These are phyloP conservation scores for Saururus chinensis DNA, from an alignment of 164 flowering plant species.

Conservation along the genomic window DNA sequence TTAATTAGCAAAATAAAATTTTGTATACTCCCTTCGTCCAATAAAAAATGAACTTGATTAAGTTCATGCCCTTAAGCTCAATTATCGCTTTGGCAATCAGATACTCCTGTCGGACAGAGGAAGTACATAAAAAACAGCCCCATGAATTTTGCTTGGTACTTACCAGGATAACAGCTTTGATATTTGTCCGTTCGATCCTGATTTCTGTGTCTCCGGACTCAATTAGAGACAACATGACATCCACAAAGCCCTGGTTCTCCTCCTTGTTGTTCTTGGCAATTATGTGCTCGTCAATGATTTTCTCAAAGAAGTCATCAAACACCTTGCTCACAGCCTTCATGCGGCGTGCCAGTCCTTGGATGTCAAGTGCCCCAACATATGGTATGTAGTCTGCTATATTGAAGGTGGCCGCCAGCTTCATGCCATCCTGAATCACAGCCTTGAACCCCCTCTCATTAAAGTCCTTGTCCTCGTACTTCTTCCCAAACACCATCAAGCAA, in stretches of 20 bases:
- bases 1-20: too few relatives aligned
- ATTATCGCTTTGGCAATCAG: neutral
- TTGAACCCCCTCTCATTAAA: slow-evolving; percentile 36
- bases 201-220: slow-evolving; percentile 5
- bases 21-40: too few relatives aligned
- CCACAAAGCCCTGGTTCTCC: slow-evolving; percentile 6
- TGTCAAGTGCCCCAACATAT: slow-evolving; percentile 3
- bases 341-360: slow-evolving; percentile 6
- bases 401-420: slow-evolving; percentile 19
- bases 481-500: slow-evolving; percentile 41
- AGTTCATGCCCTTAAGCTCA: neutral
- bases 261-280: neutral
- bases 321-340: neutral
- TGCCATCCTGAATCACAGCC: slow-evolving; percentile 31
- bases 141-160: too few relatives aligned
- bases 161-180: slow-evolving; percentile 7
- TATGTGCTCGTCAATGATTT: slow-evolving; percentile 6
- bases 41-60: too few relatives aligned
- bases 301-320: slow-evolving; percentile 9
- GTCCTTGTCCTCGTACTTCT: slow-evolving; percentile 30
- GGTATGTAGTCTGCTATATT: slow-evolving; percentile 41
- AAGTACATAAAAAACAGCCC: too few relatives aligned
- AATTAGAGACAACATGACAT: slow-evolving; percentile 6
- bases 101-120: too few relatives aligned
- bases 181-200: slow-evolving; percentile 3